These are phyloP conservation scores for Fraxinus platypoda DNA, from an alignment of 305 asterid species.

Conservation along the genomic window DNA sequence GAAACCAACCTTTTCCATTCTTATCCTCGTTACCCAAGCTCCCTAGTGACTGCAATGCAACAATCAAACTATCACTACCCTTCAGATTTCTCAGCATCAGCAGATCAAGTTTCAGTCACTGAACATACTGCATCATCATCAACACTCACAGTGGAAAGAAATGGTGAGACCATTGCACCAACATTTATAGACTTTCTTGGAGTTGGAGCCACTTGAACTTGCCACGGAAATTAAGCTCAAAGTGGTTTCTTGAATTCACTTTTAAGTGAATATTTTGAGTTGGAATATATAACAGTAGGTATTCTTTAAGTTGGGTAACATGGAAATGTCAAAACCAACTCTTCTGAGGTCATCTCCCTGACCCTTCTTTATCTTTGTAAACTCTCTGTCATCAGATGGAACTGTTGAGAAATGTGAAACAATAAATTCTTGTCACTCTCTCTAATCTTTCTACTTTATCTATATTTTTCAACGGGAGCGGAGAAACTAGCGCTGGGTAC, in stretches of 20 bases:
- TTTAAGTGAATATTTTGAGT: neutral
- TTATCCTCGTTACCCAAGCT: constrained; percentile 20
- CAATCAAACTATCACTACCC: constrained; percentile 34
- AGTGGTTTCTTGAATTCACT: constrained; percentile 13
- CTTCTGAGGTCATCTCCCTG: neutral
- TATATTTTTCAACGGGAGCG: neutral
- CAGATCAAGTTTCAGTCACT: constrained; percentile 29
- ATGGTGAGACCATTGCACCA: constrained; percentile 40
- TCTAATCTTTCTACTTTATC: neutral
- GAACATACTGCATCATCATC: constrained; percentile 25
- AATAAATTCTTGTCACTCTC: constrained; percentile 7
- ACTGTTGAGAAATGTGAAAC: constrained; percentile 28
- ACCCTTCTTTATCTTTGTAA: constrained; percentile 30
- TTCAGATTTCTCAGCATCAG: constrained; percentile 30
- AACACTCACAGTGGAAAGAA: constrained; percentile 33
- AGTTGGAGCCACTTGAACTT: constrained; percentile 65
- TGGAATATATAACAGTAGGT: constrained; percentile 16
- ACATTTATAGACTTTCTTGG: constrained; percentile 96
- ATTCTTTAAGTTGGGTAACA: constrained; percentile 27
- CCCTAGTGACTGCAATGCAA: constrained; percentile 25
- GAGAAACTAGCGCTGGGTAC: neutral
- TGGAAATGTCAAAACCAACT: constrained; percentile 18
- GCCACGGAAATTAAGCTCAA: neutral
- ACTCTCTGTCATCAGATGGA: constrained; percentile 31
- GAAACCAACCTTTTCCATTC: constrained; percentile 20